Evolutionary conservation across 108 stramenopile genomes (phyloP), one percentile per base, ranked within the genome.

Genomic region (Conticribra weissflogii): DNA sequence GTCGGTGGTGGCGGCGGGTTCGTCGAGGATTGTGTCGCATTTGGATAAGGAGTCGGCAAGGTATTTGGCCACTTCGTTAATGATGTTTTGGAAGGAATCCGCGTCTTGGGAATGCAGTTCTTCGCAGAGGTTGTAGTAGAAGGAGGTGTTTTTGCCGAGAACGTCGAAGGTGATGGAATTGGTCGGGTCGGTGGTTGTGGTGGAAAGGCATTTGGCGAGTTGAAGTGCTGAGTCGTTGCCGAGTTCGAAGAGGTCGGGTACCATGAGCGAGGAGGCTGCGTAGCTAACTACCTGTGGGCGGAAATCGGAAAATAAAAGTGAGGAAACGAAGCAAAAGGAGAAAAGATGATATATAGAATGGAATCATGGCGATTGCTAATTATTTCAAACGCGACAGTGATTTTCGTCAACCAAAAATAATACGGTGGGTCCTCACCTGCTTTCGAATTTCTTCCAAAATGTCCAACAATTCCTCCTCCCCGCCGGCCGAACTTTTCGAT

Each of bases 201-300:
- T 55, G 17, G 76, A 17, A 8, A 94, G 74, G 31, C 79, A 85
- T 51, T 73, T 73, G 59, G 85, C 72, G 1, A 91, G 72, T 68
- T 91, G 87, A 30, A 66, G 41, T 7, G 63, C 22, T 0, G 78
- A 79, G 68, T 88, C 87, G 18, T 63, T 54, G 5, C 76, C 88
- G 16, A 78, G 78, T 63, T 86, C 85, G 64, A 94, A 94, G 12
- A 94, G 59, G 49, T 88, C 88, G 1, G 93, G 93, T 34, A 72
- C 82, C 82, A 91, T 85, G 18, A 94, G 77, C 17, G 79, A 77
- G 27, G 87, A 84, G 7, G 88, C 87, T 3, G 90, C 84, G 69
- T 94, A 94, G 64, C 78, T 87, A 22, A 91, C 88, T 12, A 87
- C 82, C 74, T 94, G 81, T 48, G 44, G 46, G 27, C 48, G 59